Conservation (phyloP, 1,284 basidiomycete species). For the Flammula alnicola region DNA sequence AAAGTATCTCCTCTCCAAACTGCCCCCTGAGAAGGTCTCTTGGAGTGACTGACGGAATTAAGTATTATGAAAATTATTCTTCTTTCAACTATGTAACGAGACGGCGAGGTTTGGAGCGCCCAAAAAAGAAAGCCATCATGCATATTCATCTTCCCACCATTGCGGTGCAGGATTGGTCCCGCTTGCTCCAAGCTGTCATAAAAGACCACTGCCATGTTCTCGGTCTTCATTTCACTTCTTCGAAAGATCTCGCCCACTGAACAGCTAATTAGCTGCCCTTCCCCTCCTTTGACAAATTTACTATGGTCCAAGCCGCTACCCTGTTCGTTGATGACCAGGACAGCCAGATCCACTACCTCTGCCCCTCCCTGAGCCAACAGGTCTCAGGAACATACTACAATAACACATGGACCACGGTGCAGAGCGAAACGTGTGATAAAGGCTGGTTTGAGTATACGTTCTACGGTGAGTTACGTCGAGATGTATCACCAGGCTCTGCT, state of each 20-base stretch:
- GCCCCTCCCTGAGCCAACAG: slow-evolving; percentile 34
- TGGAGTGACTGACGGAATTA: too few relatives aligned
- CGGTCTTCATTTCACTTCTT: neutral
- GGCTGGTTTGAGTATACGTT: slow-evolving; percentile 45
- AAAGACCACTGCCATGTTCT: too few relatives aligned
- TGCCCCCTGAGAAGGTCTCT: too few relatives aligned
- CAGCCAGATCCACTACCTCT: slow-evolving; percentile 38
- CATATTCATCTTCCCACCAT: too few relatives aligned
- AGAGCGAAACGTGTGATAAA: slow-evolving; percentile 29
- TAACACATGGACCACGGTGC: slow-evolving; percentile 42
- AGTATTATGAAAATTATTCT: too few relatives aligned
- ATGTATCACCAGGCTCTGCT: neutral
- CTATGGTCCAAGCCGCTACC: slow-evolving; percentile 26
- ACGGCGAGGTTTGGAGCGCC: too few relatives aligned
- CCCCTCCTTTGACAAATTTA: slow-evolving; percentile 21
- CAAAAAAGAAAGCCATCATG: too few relatives aligned
- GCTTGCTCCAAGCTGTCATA: too few relatives aligned
- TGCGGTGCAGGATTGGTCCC: too few relatives aligned
- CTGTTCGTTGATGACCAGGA: slow-evolving; percentile 45
- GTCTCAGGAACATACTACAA: slow-evolving; percentile 40
- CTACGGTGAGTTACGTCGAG: slow-evolving; percentile 32
- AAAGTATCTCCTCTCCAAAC: too few relatives aligned
- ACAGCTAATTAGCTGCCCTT: slow-evolving; percentile 25
- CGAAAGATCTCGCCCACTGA: neutral
- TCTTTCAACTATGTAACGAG: too few relatives aligned